These are phyloP conservation scores for Mortierella sp. DNA, from an alignment of 371 early-diverging fungal species.

Conservation along the genomic window DNA sequence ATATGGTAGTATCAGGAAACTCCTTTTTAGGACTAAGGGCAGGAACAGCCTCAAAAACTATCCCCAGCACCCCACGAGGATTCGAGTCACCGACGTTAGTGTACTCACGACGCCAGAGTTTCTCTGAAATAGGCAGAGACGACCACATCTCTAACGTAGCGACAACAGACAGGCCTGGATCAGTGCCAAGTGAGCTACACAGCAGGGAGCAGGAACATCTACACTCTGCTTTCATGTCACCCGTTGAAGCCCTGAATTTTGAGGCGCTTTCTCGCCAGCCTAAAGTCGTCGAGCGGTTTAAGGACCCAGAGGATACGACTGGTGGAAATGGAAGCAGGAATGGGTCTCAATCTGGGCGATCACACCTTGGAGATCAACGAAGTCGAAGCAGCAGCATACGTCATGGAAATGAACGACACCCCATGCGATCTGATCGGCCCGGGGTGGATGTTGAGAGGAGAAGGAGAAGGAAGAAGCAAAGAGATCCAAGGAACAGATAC, in stretches of 20 bases:
- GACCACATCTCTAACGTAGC: neutral
- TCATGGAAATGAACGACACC: neutral
- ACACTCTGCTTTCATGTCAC: constrained; percentile 25
- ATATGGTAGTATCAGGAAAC: constrained; percentile 43
- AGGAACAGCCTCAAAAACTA: constrained; percentile 39
- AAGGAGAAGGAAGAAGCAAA: constrained; percentile 7
- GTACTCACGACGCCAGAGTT: constrained; percentile 44
- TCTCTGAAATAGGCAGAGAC: constrained; percentile 32
- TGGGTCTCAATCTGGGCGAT: constrained; percentile 11
- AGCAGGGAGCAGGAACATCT: neutral
- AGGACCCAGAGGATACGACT: neutral
- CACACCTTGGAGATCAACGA: constrained; percentile 10
- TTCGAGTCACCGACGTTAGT: constrained; percentile 50
- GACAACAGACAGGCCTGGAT: neutral
- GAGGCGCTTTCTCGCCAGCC: constrained; percentile 35
- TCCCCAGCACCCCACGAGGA: constrained; percentile 47
- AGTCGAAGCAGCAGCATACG: constrained; percentile 18
- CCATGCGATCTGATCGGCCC: neutral
- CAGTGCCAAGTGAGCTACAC: neutral
- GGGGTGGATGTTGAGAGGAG: neutral
- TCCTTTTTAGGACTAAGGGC: constrained; percentile 43
- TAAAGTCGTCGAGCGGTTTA: constrained; percentile 21
- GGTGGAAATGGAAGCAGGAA: neutral
- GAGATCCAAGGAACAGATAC: constrained; percentile 6
- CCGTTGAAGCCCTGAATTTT: constrained; percentile 39